Conservation (phyloP, 106 monocot species). For the Dactylorhiza incarnata region DNA sequence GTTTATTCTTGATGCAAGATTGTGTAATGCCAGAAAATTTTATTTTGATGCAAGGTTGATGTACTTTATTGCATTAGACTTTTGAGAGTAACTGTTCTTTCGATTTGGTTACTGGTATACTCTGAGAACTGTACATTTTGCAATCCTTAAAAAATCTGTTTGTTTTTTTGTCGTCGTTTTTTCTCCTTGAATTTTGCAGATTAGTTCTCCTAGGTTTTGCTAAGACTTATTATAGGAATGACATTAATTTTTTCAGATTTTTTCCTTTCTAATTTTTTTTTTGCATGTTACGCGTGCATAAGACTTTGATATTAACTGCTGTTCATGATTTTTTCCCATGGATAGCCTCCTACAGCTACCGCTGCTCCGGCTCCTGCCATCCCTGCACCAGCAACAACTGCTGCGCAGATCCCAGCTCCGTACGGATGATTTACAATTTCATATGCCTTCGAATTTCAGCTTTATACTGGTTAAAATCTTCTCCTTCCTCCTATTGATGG, state of each 20-base stretch:
- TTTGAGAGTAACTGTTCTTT: neutral
- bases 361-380: neutral
- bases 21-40: too few relatives aligned
- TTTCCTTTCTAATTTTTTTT: neutral
- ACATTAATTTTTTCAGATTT: neutral
- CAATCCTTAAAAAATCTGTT: neutral
- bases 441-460: neutral
- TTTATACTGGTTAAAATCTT: neutral
- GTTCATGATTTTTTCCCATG: neutral
- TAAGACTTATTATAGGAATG: neutral
- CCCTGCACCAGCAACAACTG: neutral
- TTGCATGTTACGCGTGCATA: neutral
- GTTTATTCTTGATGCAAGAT: too few relatives aligned
- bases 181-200: neutral
- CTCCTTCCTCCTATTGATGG: neutral
- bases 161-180: neutral
- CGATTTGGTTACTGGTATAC: neutral
- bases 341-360: neutral
- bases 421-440: neutral
- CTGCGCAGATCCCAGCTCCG: neutral
- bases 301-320: neutral
- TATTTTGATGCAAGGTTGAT: too few relatives aligned
- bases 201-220: neutral
- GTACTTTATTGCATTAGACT: neutral
- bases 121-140: neutral